A percentile compares a stretch with the other conserved stretches of the same genome.
Conservation (phyloP, 768 basidiomycete species). For the Suillus tomentosus region DNA sequence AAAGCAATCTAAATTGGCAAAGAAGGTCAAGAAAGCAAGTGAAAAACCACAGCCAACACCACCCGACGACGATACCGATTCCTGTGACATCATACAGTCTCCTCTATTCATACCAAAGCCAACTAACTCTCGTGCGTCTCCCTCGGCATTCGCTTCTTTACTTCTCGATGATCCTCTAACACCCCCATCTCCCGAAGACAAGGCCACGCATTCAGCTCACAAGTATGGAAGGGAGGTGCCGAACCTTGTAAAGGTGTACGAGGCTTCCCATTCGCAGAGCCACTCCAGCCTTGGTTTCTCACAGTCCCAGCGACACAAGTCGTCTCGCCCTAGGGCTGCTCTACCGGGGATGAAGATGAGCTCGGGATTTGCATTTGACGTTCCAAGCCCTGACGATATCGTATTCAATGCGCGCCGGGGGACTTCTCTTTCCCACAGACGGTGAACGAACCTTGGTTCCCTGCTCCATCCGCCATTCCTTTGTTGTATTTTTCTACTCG, state of each 20-base stretch:
- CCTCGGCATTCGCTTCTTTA: conserved; percentile 76
- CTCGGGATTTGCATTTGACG: conserved; percentile 67
- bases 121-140: conserved; percentile 65
- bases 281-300: conserved; percentile 28
- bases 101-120: conserved; percentile 61
- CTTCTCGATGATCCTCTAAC: conserved; percentile 58
- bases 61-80: conserved; percentile 40
- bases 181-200: conserved; percentile 34
- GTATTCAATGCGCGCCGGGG: conserved; percentile 80
- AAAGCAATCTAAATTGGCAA: conserved; percentile 73
- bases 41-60: conserved; percentile 41
- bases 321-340: conserved; percentile 14
- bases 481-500: conserved; percentile 9
- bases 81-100: conserved; percentile 38
- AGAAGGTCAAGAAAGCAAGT: conserved; percentile 67
- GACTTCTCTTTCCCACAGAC: conserved; percentile 55
- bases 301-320: conserved; percentile 18
- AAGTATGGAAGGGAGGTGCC: conserved; percentile 36
- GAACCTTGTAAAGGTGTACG: conserved; percentile 31
- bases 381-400: conserved; percentile 90
- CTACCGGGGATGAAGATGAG: conserved; percentile 40
- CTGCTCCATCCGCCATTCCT: conserved; percentile 7
- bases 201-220: conserved; percentile 34
- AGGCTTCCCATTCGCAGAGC: conserved; percentile 31
- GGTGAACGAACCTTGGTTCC: conserved; percentile 22